Base-by-base conservation (phyloP, 371 early-diverging fungal species). In the Mucor irregularis region DNA sequence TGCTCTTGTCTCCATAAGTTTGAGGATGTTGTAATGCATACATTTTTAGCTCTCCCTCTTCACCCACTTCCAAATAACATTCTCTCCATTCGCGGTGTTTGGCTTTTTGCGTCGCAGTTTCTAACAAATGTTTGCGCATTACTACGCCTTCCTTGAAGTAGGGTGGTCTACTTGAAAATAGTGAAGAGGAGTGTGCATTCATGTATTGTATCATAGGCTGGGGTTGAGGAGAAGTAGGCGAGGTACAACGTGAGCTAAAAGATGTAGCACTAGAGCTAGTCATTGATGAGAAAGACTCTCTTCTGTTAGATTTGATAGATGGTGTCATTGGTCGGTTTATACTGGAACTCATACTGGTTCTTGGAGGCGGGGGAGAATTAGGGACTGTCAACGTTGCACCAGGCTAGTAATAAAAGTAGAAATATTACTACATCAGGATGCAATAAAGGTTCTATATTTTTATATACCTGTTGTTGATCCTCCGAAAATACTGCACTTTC, bases 81-180 rank as follows among this genome's bases (percentile, higher is more conserved):
- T 92, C 83, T 62, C 87, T 90, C 97, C 97, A 96, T 31, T 83
- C 81, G 4, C 96, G 83, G 55, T 90, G 78, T 28, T 82, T 78
- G 2, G 96, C 92, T 68, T 90, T 89, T 48, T 84, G 84, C 37
- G 84, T 87, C 4, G 82, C 80, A 7, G 78, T 72, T 64, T 92
- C 94, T 39, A 86, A 72, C 43, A 92, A 62, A 66, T 93, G 93
- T 66, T 96, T 96, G 25, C 95, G 80, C 53, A 90, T 84, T 30
- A 95, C 80, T 8, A 90, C 70, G 11, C 95, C 90, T 61, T 90
- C 90, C 58, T 90, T 81, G 14, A 74, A 76, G 44, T 79, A 80
- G 7, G 76, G 76, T 9, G 73, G 63, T 42, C 66, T 55, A 31
- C 66, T 69, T 2, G 66, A 64, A 24, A 61, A 72, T 3, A 74